Evolutionary conservation across 1,284 basidiomycete species (phyloP), one percentile per base, ranked within the genome.

Genomic region (Erythrobasidium hasegawianum): DNA sequence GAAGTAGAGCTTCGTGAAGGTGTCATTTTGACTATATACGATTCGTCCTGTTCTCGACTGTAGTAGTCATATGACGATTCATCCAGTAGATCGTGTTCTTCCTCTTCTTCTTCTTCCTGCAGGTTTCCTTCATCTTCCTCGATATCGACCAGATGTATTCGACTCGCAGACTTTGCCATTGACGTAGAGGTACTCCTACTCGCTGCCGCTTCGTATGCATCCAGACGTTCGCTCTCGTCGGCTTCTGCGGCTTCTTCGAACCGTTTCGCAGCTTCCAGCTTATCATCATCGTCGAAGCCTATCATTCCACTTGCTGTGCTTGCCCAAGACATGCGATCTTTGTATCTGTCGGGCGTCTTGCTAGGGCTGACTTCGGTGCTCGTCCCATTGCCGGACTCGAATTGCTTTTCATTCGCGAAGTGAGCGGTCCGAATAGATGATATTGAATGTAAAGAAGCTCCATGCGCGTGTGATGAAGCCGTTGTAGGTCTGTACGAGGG

Each of bases 291-390:
- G 26, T 53, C 62, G 38, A 65, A 65, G 29, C 47, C 54, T 20
- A 65, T 52, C 62, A 65, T 65, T 7, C 62, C 62, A 53, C 62
- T 65, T 18, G 62, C 62, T 52, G 56, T 58, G 40, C 62, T 65
- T n/a, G 56, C 62, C 22, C 55, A 41, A n/a, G 50, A 55, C 41
- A 65, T 14, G 11, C 62, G 39, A 24, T 65, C 62, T 16, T 27
- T 20, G 8, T 24, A 24, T 43, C 49, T 20, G 13, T 55, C 29
- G 9, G 62, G 62, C 29, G 62, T 65, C 43, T 65, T 65, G 26
- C 53, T 57, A 7, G 62, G 62, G 11, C 50, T 55, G 14, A 58
- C 62, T 58, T 65, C 56, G 33, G 55, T 52, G 45, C 62, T 65
- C 43, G 43, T 47, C 7, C 43, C 43, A 24, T 47, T 47, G 14